A percentile compares a stretch with the other conserved stretches of the same genome.
Conservation (phyloP, 2,329 filamentous ascomycete species). For the Fusarium tjaetaba region DNA sequence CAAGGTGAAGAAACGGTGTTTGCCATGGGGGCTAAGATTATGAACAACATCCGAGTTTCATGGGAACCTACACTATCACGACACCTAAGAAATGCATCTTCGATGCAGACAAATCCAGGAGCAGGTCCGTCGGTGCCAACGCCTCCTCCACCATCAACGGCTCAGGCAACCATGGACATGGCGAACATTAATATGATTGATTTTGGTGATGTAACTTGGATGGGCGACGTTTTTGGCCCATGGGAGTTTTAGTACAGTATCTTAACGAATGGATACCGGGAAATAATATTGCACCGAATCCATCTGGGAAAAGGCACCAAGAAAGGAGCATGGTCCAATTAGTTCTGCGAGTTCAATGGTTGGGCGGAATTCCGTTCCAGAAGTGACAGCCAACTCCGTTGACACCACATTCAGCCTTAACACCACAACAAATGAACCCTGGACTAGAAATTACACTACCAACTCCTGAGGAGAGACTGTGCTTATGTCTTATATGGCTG, state of each 20-base stretch:
- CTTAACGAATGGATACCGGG: not conserved
- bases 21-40: conserved; percentile 48
- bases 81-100: conserved; percentile 42
- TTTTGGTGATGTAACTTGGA: conserved; percentile 51
- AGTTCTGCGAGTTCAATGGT: not conserved
- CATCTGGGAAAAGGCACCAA: not conserved
- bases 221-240: conserved; percentile 51
- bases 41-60: conserved; percentile 46
- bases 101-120: conserved; percentile 45
- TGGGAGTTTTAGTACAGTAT: conserved; percentile 47
- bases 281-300: not conserved
- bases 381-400: conserved; percentile 17
- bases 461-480: not conserved
- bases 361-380: conserved; percentile 21
- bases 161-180: conserved; percentile 31
- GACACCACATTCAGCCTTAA: conserved; percentile 18
- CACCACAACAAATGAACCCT: conserved; percentile 7
- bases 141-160: conserved; percentile 6
- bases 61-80: conserved; percentile 51
- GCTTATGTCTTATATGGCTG: conserved; percentile 1
- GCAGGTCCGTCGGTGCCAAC: conserved; percentile 19
- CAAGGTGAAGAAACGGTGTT: conserved; percentile 46
- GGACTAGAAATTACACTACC: conserved; percentile 8
- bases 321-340: not conserved
- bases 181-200: conserved; percentile 43